A percentile compares a stretch with the other conserved stretches of the same genome.
phyloP scores from a whole-genome alignment of 257 asterid genomes.

The Solanum arcanum region DNA sequence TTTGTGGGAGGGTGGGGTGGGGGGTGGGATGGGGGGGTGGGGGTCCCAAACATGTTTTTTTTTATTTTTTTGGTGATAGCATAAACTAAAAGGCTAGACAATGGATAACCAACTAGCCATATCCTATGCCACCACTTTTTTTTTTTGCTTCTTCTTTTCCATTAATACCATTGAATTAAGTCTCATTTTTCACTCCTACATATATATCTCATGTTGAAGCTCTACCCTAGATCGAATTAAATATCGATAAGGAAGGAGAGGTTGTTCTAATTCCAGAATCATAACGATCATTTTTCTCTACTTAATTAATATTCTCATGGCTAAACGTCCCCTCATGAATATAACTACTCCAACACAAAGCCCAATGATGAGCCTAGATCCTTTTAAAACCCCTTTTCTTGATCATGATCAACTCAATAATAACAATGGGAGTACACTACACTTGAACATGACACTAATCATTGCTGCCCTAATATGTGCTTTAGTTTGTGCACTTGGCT shows the following conservation, averaged over 20 bases:
- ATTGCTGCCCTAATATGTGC: slow-evolving; percentile 19
- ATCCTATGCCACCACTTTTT: background rate
- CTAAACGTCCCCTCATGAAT: background rate
- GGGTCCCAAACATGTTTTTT: background rate
- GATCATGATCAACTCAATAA: background rate
- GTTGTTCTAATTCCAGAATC: background rate
- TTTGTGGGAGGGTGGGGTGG: background rate
- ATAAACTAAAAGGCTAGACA: background rate
- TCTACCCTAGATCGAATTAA: background rate
- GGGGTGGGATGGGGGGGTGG: background rate
- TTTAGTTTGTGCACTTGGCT: slow-evolving; percentile 12
- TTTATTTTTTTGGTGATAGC: background rate
- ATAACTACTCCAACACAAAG: slow-evolving; percentile 4
- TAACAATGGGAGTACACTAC: background rate
- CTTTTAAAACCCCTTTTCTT: background rate
- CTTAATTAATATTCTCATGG: background rate
- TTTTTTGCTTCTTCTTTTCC: background rate
- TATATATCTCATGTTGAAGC: background rate
- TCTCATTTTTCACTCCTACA: background rate
- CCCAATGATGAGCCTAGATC: background rate
- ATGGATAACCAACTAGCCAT: background rate
- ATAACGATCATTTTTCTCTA: background rate
- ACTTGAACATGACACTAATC: slow-evolving; percentile 10
- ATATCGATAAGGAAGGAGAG: background rate
- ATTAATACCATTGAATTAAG: background rate